A percentile compares a stretch with the other conserved stretches of the same genome.
Conservation (phyloP, 2,329 filamentous ascomycete species). For the Fusarium sp. region DNA sequence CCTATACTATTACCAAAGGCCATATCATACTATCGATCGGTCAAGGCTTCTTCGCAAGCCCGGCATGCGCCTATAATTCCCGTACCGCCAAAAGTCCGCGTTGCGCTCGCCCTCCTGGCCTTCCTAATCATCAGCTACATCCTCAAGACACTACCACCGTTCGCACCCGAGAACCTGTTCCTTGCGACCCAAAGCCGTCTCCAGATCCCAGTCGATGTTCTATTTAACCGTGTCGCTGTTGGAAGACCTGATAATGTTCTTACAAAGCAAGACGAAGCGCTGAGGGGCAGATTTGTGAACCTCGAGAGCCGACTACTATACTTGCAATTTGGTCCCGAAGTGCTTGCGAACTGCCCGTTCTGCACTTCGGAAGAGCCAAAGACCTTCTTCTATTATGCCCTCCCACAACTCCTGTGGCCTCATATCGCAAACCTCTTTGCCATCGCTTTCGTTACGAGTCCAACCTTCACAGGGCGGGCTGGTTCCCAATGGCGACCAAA, state of each 20-base stretch:
- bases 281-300: conserved; percentile 75
- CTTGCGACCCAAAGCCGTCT: conserved; percentile 79
- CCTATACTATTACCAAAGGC: conserved; percentile 76
- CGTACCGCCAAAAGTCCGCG: conserved; percentile 61
- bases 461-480: conserved; percentile 69
- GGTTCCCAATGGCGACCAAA: conserved; percentile 74
- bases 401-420: conserved; percentile 77
- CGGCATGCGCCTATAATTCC: conserved; percentile 63
- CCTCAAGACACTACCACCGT: conserved; percentile 70
- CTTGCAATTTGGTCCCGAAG: conserved; percentile 80
- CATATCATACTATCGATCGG: conserved; percentile 70
- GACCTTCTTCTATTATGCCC: conserved; percentile 81
- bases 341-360: conserved; percentile 81
- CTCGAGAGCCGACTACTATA: conserved; percentile 82
- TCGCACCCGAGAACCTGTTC: conserved; percentile 86
- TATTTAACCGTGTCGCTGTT: conserved; percentile 78
- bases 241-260: conserved; percentile 61
- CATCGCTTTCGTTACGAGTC: conserved; percentile 78
- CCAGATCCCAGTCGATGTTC: conserved; percentile 83
- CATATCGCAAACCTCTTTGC: conserved; percentile 81
- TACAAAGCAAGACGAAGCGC: conserved; percentile 67
- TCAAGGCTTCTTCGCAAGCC: conserved; percentile 54
- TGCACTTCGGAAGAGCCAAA: conserved; percentile 75
- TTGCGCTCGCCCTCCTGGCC: conserved; percentile 69
- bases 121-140: conserved; percentile 56